Conservation (phyloP, 2,329 filamentous ascomycete species). For the Xylaria digitata region DNA sequence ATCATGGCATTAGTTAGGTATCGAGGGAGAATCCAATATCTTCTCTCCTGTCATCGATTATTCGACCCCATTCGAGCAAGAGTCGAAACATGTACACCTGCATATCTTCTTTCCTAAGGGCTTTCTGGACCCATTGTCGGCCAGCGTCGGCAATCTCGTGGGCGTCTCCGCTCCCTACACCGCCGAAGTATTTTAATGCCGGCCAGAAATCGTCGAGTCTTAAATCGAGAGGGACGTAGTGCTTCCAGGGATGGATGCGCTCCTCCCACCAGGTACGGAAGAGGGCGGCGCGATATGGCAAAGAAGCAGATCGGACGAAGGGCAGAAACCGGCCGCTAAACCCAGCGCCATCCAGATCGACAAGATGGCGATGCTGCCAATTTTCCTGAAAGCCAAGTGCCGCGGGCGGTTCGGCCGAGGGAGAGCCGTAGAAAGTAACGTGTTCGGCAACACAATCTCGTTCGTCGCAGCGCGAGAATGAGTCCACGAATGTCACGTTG, state of each 20-base stretch:
- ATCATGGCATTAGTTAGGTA: background rate
- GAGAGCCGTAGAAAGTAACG: slow-evolving; percentile 49
- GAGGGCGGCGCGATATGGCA: slow-evolving; percentile 69
- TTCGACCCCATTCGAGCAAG: slow-evolving; percentile 60
- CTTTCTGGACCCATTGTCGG: slow-evolving; percentile 65
- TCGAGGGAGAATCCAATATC: slow-evolving; percentile 49
- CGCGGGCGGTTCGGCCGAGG: slow-evolving; percentile 39
- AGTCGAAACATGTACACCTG: slow-evolving; percentile 67
- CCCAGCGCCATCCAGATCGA: slow-evolving; percentile 68
- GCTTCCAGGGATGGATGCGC: slow-evolving; percentile 69
- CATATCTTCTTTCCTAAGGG: slow-evolving; percentile 68
- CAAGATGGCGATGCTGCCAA: slow-evolving; percentile 63
- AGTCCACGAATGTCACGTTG: slow-evolving; percentile 56
- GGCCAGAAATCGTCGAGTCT: slow-evolving; percentile 46
- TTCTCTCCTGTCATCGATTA: slow-evolving; percentile 55
- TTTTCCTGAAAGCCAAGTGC: slow-evolving; percentile 51
- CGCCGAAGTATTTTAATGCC: slow-evolving; percentile 48
- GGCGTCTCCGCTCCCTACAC: slow-evolving; percentile 50
- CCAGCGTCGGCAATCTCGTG: slow-evolving; percentile 64
- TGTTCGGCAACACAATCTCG: slow-evolving; percentile 50
- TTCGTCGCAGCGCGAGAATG: slow-evolving; percentile 50
- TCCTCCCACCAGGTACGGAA: slow-evolving; percentile 75
- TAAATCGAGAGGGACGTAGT: slow-evolving; percentile 72
- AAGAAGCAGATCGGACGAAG: slow-evolving; percentile 62
- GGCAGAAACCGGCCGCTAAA: slow-evolving; percentile 62